Base-by-base conservation (phyloP, 306 rosid genomes). In the Fragaria nilgerrensis region DNA sequence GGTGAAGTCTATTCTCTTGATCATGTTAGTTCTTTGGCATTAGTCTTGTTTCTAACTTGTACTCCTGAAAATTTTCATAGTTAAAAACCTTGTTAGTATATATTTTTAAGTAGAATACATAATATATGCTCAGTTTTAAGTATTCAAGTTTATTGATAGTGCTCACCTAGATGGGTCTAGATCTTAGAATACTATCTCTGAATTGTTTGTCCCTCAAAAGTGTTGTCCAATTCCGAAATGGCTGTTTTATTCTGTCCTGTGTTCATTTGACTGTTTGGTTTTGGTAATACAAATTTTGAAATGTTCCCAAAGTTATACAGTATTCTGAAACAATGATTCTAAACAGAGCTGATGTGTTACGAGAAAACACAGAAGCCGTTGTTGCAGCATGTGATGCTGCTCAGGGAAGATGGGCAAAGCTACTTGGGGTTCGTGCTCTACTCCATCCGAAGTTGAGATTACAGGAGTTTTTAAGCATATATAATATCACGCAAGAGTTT, bases 361-460 rank as follows among this genome's bases (percentile, higher is more conserved):
- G 99, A 83, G 99, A 96, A 90, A 96, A 96, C 86, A 92, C 99
- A 85, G 99, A 92, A 96, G 99, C 99, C 68, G 96, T 96, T 83
- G 92, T 96, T 88, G 99, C 99, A 75, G 99, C 99, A 65, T 96
- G 98, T 79, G 99, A 96, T 90, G 97, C 97, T 85, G 98, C 99
- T 79, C 99, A 96, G 81, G 99, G 99, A 84, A 89, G 99, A 88
- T 96, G 99, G 99, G 99, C 99, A 2, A 96, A 96, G 84, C 92
- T 96, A 78, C 97, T 96, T 68, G 99, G 99, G 69, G 99, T 96
- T 75, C 98, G 99, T 81, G 94, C 93, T 80, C 80, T 86, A 68
- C 93, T 96, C 70, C 99, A 96, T 88, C 99, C 99, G 17, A 96
- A 83, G 88, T 87, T 96, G 90, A 96, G 88, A 86, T 79, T 96